phyloP scores from a whole-genome alignment of 805 yeast species.

The Hanseniaspora lachancei region DNA sequence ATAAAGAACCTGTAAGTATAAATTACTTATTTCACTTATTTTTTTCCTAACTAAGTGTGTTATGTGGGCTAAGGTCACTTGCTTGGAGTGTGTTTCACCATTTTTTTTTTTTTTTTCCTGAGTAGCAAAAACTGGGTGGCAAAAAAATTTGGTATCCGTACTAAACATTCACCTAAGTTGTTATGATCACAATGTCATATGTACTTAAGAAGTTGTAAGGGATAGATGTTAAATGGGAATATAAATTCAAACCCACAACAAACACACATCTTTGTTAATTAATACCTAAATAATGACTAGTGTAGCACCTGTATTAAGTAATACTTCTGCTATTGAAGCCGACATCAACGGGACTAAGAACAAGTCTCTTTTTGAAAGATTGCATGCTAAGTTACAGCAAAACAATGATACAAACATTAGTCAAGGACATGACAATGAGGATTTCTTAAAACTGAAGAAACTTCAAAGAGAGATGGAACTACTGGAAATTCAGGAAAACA shows the following conservation, averaged over 20 bases:
- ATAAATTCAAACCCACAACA: not conserved
- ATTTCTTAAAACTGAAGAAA: slow-evolving; percentile 71
- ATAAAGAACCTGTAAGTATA: too few species aligned
- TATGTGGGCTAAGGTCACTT: too few species aligned
- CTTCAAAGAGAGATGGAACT: slow-evolving; percentile 83
- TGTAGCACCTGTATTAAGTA: not conserved
- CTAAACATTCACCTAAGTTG: too few species aligned
- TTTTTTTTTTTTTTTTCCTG: too few species aligned
- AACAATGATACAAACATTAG: slow-evolving; percentile 17
- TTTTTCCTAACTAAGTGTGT: too few species aligned
- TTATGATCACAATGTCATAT: too few species aligned
- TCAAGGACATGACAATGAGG: slow-evolving; percentile 37
- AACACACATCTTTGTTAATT: not conserved
- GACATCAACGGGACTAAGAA: slow-evolving; percentile 16
- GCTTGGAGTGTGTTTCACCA: too few species aligned
- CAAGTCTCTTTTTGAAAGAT: slow-evolving; percentile 25
- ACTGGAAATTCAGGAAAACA: slow-evolving; percentile 79
- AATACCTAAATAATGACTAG: not conserved
- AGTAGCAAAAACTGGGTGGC: too few species aligned
- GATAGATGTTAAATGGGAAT: too few species aligned
- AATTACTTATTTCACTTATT: too few species aligned
- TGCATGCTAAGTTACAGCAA: slow-evolving; percentile 22
- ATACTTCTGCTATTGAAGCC: not conserved
- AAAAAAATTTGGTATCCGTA: too few species aligned
- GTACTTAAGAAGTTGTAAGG: too few species aligned